Conservation (phyloP, 495 filamentous ascomycete genomes). For the Podospora comata region DNA sequence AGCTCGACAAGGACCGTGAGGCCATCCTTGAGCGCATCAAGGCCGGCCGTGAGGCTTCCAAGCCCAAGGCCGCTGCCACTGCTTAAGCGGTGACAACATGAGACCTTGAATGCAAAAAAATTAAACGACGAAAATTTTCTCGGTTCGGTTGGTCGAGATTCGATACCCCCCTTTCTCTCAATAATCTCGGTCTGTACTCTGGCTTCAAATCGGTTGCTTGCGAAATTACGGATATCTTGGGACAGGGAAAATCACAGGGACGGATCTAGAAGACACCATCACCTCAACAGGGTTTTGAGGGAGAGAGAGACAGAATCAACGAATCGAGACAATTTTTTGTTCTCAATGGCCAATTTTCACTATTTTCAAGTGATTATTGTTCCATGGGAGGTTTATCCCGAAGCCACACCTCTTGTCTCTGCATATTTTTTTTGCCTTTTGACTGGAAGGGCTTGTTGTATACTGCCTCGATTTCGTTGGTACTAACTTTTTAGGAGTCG, state of each 20-base stretch:
- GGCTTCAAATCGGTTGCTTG: neutral
- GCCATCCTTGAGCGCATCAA: constrained; percentile 81
- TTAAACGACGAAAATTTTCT: constrained; percentile 18
- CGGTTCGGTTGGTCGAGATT: constrained; percentile 4
- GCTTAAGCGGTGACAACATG: constrained; percentile 22
- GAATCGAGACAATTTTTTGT: constrained; percentile 44
- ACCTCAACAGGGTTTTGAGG: neutral
- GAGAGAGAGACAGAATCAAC: constrained; percentile 27
- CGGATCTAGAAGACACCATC: constrained; percentile 1
- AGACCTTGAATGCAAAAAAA: constrained; percentile 18
- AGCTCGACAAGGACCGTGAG: constrained; percentile 98
- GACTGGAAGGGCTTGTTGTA: neutral
- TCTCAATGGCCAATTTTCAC: constrained; percentile 62
- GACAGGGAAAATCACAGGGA: constrained; percentile 12
- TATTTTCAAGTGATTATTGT: constrained; percentile 52
- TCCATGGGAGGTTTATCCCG: constrained; percentile 63
- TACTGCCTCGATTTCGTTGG: constrained; percentile 8
- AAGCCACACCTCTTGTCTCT: constrained; percentile 35
- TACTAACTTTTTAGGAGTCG: neutral
- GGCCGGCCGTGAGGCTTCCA: constrained; percentile 66
- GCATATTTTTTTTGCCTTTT: constrained; percentile 13
- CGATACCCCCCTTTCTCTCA: neutral
- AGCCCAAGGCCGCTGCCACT: constrained; percentile 47
- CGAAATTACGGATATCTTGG: neutral
- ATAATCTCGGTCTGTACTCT: neutral